Base-by-base conservation (phyloP, 2,329 filamentous ascomycete genomes). In the Trichoderma lentiforme region DNA sequence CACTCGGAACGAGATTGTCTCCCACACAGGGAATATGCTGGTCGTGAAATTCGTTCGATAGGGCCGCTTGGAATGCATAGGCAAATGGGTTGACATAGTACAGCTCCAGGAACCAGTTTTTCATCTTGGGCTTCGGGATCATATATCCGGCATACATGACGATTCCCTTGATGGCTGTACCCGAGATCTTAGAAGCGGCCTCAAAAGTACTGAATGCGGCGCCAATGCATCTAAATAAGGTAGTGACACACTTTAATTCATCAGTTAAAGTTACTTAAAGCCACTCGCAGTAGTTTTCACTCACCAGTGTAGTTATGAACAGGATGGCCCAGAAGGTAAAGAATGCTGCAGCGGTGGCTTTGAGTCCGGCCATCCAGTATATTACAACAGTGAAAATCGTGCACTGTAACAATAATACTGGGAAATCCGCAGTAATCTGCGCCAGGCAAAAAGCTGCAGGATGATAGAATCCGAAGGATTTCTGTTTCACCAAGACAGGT, bases 61-160 rank as follows among this genome's bases (percentile, higher is more conserved):
- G 47, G n/a, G 47, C 47, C 11, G 47, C 47, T 24, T 53, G 47
- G 47, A 53, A 53, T 53, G 47, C 47, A 24, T 53, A 53, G 47
- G 47, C 47, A 24, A 53, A 53, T 53, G 47, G 47, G 21, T 53
- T 53, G 30, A 91, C 86, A 87, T 88, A 90, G 73, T 86, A 89
- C 3, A 91, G 78, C 89, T 89, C 91, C 3, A 83, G 80, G 26
- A 91, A 86, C 88, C 88, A 91, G 0, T 86, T 85, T 51, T 89
- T 87, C 89, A 91, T 91, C 73, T 88, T 82, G 24, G 84, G 84
- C 24, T 89, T 88, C 5, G 84, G 85, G 71, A 91, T 91, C 77
- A 90, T 83, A 78, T 89, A 92, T 18, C 90, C 90, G 3, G 85
- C 89, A 77, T 92, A 92, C 53, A 91, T 86, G 68, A 91, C 80